Percentiles rank a stretch among this genome's conserved stretches.
phyloP scores from a whole-genome alignment of 768 basidiomycete genomes.

The Kwoniella shandongensis region DNA sequence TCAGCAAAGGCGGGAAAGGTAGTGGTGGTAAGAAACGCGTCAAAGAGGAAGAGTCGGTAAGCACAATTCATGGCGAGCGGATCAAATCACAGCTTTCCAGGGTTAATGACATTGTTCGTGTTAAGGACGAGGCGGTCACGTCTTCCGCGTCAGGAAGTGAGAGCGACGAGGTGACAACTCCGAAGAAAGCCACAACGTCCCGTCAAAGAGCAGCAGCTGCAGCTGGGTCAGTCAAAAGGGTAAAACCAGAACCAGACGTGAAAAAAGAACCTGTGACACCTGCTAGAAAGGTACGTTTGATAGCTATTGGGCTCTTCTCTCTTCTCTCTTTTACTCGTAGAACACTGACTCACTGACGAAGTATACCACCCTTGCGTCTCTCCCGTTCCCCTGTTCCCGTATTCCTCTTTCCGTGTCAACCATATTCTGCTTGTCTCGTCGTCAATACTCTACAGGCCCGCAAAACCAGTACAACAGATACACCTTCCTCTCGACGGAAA shows the following conservation, averaged over 20 bases:
- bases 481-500: background rate
- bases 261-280: slow-evolving; percentile 4
- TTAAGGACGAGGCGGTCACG: slow-evolving; percentile 3
- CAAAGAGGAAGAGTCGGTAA: slow-evolving; percentile 12
- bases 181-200: slow-evolving; percentile 24
- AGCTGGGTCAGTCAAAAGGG: slow-evolving; percentile 12
- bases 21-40: slow-evolving; percentile 25
- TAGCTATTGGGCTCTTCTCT: background rate
- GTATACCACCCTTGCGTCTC: background rate
- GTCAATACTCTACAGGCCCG: background rate
- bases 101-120: too few relatives aligned
- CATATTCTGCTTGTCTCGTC: background rate
- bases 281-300: slow-evolving; percentile 20
- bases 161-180: slow-evolving; percentile 8
- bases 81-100: background rate
- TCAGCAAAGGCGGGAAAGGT: slow-evolving; percentile 39
- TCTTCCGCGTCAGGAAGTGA: background rate
- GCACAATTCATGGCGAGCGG: background rate
- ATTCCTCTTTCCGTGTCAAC: background rate
- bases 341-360: background rate
- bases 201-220: slow-evolving; percentile 21
- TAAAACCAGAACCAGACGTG: background rate
- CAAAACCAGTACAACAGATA: background rate
- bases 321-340: background rate
- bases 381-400: background rate